Evolutionary conservation across 2,329 filamentous ascomycete genomes (phyloP), one percentile per base, ranked within the genome.

Genomic region (Ceratocystis lukuohia): DNA sequence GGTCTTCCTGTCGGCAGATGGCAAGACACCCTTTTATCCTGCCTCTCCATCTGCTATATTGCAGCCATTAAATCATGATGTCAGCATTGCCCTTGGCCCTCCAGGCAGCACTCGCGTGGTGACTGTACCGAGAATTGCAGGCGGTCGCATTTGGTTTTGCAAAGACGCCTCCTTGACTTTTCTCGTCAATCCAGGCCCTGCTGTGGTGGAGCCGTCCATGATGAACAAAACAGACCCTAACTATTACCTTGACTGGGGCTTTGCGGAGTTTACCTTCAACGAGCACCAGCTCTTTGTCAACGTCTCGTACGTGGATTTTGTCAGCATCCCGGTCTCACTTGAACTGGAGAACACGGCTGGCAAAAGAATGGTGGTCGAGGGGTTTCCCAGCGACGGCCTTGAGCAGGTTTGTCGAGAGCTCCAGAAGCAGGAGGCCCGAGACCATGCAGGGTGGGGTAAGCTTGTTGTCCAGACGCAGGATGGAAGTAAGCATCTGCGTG

Each of bases 221-320:
- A 87, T 83, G 41, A 91, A 91, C 73, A 73, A 79, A 0, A 74
- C 79, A 0, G 87, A 89, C 71, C 74, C 79, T 1, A 89, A 88
- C 73, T 84, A 84, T 72, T 76, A 80, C 45, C 75, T 81, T 59
- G 75, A 79, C 67, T 89, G 86, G 86, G 81, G 80, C 33, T 89
- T 89, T 72, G 84, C 80, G 76, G 87, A 89, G 74, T 85, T 88
- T 71, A 87, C 85, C 17, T 87, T 81, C 75, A 88, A 88, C 74
- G 71, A 74, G 45, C 71, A 73, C 41, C 79, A 88, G 73, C 75
- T 88, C 4, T 89, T 83, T 72, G 84, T 82, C 70, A 88, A 88
- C 70, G 85, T 92, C 71, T 84, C 80, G 69, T 87, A 88, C 73
- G 89, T 92, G 65, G 88, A 92, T 76, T 92, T 92, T 74, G 82